Base-by-base conservation (phyloP, 306 rosid genomes). In the Cucumis hystrix region DNA sequence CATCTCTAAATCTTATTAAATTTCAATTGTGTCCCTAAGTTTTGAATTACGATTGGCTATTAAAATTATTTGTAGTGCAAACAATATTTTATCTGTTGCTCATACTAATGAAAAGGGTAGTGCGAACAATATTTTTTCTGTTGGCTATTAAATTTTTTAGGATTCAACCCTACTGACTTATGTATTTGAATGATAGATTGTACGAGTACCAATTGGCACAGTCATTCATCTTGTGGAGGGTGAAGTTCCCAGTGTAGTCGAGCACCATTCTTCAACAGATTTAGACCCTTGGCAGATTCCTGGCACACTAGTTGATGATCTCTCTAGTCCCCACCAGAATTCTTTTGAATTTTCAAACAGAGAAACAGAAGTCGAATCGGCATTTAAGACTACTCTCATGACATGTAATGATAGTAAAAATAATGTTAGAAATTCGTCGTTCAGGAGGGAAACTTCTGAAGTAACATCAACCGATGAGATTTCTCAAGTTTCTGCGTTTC, bases 251-350 rank as follows among this genome's bases (percentile, higher is more conserved):
- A 83, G 76, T 28, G 60, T 59, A 21, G 83, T 85, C 15, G 79
- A 85, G 75, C 78, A 61, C 18, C 82, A 77, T 52, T 75, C 88
- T 81, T 79, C 88, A 4, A 51, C 83, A 2, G 90, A 88, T 80
- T 80, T 83, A 83, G 96, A 95, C 84, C 98, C 97, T 20, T 92
- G 93, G 97, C 93, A 95, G 79, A 87, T 86, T 84, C 97, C 97
- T 3, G 97, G 96, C 80, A 76, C 82, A 75, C 95, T 92, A 75
- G 87, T 84, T 41, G 82, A 82, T 74, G 84, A 84, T 76, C 64
- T 55, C 79, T 78, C 87, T 56, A 81, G 73, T 75, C 57, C 77
- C 25, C 60, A 28, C 54, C 64, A 79, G 73, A 60, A 59, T 14
- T 81, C 83, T 76, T 81, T 39, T 68, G 68, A 70, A 66, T 82